Conservation (phyloP, 345 rosid genomes). For the Citrus reticulata region DNA sequence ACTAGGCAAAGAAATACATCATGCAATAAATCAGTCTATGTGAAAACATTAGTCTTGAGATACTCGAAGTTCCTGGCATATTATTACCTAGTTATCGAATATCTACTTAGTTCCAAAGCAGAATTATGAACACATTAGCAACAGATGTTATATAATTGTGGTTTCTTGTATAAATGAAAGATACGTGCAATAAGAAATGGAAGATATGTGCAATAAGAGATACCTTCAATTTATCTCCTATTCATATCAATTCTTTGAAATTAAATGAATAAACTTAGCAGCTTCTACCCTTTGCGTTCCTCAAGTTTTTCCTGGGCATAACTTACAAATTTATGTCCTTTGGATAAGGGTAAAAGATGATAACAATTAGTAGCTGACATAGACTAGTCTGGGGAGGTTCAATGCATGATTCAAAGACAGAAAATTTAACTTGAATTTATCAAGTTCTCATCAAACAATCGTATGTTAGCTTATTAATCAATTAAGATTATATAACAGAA, state of each 20-base stretch:
- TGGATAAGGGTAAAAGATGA: background rate
- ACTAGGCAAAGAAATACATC: background rate
- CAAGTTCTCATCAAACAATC: background rate
- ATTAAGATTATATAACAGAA: background rate
- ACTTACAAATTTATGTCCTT: background rate
- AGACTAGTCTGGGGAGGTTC: background rate
- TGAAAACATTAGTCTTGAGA: background rate
- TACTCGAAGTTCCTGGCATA: background rate
- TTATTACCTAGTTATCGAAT: background rate
- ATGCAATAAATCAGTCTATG: background rate
- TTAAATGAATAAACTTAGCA: background rate
- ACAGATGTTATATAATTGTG: background rate
- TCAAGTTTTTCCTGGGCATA: background rate
- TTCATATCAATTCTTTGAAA: background rate
- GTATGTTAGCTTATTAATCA: background rate
- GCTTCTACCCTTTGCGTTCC: background rate
- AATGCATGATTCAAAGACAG: background rate
- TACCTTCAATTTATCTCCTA: background rate
- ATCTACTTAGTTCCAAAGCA: background rate
- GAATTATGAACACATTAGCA: background rate
- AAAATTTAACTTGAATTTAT: too few species aligned
- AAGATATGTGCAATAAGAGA: background rate
- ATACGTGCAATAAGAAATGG: background rate
- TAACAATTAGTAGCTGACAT: background rate
- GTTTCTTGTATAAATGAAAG: background rate